phyloP scores from a whole-genome alignment of 139 green algal genomes.

The Coelastrella sp. region DNA sequence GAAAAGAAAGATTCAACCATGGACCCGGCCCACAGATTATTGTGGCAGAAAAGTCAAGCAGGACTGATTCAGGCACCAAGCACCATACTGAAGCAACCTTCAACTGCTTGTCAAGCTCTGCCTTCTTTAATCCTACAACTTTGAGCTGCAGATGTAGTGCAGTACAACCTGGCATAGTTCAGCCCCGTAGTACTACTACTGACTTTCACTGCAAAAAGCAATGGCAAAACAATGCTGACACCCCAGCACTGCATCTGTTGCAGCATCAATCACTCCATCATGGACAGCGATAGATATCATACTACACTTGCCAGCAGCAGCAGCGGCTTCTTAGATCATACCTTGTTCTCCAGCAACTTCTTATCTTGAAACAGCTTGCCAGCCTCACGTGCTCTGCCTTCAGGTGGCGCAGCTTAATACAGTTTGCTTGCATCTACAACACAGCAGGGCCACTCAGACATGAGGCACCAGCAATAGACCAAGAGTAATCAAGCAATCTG shows the following conservation, averaged over 20 bases:
- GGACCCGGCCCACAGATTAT: neutral
- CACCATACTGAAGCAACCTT: constrained; percentile 53
- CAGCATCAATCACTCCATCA: no score
- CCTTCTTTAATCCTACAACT: constrained; percentile 59
- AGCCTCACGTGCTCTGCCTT: constrained; percentile 76
- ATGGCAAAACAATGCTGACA: no score
- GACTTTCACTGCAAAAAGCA: no score
- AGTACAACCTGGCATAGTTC: neutral
- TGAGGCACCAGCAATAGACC: no score
- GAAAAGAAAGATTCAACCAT: no score
- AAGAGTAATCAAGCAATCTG: no score
- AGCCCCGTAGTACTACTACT: neutral
- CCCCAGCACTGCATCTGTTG: no score
- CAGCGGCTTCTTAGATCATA: neutral
- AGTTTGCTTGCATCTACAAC: constrained; percentile 54
- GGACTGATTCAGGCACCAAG: neutral
- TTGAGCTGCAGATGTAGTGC: constrained; percentile 49
- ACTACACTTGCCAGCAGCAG: neutral
- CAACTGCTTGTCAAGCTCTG: constrained; percentile 63
- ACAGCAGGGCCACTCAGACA: neutral
- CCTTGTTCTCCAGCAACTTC: constrained; percentile 81
- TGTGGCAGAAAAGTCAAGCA: neutral
- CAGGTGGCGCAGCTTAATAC: constrained; percentile 61
- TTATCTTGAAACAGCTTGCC: constrained; percentile 94
- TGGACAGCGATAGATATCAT: no score